phyloP scores from a whole-genome alignment of 352 stramenopile genomes.

The Globisporangium spiculum region DNA sequence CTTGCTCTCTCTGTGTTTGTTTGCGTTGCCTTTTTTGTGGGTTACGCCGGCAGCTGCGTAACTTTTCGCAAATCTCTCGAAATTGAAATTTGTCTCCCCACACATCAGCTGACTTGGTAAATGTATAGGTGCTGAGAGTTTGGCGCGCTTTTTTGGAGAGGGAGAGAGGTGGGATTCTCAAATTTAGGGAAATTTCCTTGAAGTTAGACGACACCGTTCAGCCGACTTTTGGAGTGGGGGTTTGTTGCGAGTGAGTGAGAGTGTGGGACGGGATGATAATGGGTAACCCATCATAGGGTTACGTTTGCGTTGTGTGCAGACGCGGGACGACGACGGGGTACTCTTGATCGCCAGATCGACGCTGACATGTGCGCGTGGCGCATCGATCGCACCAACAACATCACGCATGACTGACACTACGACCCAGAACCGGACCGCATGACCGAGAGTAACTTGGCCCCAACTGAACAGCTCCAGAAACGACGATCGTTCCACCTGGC shows the following conservation, averaged over 20 bases:
- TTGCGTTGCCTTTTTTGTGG: constrained; percentile 6
- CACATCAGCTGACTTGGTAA: not conserved
- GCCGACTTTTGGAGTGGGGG: not conserved
- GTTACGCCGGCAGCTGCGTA: not conserved
- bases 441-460: too few species aligned
- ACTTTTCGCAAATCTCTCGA: not conserved
- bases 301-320: constrained; percentile 1
- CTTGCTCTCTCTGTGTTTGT: not conserved
- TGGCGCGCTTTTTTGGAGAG: not conserved
- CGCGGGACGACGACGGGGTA: not conserved
- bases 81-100: not conserved
- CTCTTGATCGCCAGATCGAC: constrained; percentile 7
- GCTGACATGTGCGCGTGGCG: constrained; percentile 2
- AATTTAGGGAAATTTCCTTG: not conserved
- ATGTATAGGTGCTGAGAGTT: not conserved
- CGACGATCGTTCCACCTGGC: not conserved
- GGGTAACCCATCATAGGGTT: constrained; percentile 3
- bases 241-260: too few species aligned
- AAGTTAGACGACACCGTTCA: not conserved
- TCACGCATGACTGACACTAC: too few species aligned
- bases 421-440: too few species aligned
- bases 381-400: not conserved
- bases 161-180: not conserved
- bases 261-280: constrained; percentile 2
- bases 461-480: not conserved